Conservation (phyloP, 2,329 filamentous ascomycete genomes). For the Paecilomyces sp. region DNA sequence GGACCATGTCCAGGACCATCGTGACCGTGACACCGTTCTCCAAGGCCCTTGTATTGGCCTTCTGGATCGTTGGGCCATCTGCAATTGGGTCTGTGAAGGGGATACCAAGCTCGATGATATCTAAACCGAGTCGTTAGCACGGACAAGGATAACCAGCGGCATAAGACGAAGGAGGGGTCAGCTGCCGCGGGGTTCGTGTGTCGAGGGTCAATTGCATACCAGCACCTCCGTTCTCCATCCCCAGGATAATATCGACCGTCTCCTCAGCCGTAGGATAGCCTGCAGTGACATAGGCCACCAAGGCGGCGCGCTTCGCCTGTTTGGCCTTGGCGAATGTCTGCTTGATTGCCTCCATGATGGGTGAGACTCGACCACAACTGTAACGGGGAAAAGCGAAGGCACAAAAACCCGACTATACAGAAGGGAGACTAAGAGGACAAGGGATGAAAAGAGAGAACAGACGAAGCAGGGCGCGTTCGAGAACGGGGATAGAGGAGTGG, state of each 20-base stretch:
- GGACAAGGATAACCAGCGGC: neutral
- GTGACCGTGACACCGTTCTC: conserved; percentile 80
- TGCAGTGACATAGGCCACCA: conserved; percentile 94
- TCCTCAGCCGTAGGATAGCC: conserved; percentile 79
- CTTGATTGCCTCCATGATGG: conserved; percentile 48
- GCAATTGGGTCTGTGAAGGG: conserved; percentile 98
- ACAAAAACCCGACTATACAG: neutral
- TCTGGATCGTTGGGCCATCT: conserved; percentile 95
- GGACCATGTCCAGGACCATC: conserved; percentile 74
- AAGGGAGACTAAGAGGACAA: neutral
- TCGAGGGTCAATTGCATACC: conserved; percentile 46
- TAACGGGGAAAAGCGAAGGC: neutral
- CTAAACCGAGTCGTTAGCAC: conserved; percentile 38
- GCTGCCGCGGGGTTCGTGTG: neutral
- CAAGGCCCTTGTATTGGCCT: conserved; percentile 83
- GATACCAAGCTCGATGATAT: conserved; percentile 90
- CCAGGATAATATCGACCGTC: conserved; percentile 76
- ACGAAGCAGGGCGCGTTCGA: neutral
- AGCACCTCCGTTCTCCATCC: conserved; percentile 85
- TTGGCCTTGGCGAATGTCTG: conserved; percentile 52
- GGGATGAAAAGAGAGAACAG: neutral
- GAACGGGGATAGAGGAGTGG: neutral
- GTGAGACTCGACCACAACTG: conserved; percentile 3
- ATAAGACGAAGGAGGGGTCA: neutral
- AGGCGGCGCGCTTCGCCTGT: conserved; percentile 59